Evolutionary conservation across 148 eudicot species (phyloP).

Genomic region (Rhododendron ferrugineum): DNA sequence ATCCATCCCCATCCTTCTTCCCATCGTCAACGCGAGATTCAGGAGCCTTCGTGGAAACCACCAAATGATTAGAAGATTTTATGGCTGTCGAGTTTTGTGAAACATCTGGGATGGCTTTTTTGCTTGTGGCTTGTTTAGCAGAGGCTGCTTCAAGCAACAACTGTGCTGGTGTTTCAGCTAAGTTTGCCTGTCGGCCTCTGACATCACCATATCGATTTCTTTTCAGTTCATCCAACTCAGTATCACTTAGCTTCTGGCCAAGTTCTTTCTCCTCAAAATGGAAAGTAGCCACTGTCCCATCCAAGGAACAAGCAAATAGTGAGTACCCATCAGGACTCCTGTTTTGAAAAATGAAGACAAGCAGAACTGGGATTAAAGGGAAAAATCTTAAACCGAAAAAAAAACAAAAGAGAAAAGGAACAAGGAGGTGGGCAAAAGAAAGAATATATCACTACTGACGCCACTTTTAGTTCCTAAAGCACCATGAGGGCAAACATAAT

Average conservation of each 20-base stretch:
- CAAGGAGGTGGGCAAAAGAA: not conserved
- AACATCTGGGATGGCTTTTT: slow-evolving; percentile 40
- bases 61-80: slow-evolving; percentile 45
- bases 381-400: not conserved
- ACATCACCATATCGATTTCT: slow-evolving; percentile 94
- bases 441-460: not conserved
- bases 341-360: slow-evolving; percentile 10
- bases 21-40: slow-evolving; percentile 50
- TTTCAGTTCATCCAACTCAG: slow-evolving; percentile 73
- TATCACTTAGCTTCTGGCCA: slow-evolving; percentile 69
- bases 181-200: slow-evolving; percentile 76
- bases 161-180: slow-evolving; percentile 96
- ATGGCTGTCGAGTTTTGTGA: slow-evolving; percentile 31
- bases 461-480: not conserved
- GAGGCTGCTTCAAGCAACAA: slow-evolving; percentile 92
- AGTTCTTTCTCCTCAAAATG: slow-evolving; percentile 83
- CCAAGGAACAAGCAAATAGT: slow-evolving; percentile 91
- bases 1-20: slow-evolving; percentile 44
- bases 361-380: not conserved
- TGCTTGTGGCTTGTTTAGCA: slow-evolving; percentile 51
- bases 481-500: not conserved
- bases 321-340: slow-evolving; percentile 99
- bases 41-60: slow-evolving; percentile 31
- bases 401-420: not conserved
- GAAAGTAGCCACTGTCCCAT: slow-evolving; percentile 87